phyloP scores from a whole-genome alignment of 2,329 filamentous ascomycete genomes.

The Knufia fluminis region DNA sequence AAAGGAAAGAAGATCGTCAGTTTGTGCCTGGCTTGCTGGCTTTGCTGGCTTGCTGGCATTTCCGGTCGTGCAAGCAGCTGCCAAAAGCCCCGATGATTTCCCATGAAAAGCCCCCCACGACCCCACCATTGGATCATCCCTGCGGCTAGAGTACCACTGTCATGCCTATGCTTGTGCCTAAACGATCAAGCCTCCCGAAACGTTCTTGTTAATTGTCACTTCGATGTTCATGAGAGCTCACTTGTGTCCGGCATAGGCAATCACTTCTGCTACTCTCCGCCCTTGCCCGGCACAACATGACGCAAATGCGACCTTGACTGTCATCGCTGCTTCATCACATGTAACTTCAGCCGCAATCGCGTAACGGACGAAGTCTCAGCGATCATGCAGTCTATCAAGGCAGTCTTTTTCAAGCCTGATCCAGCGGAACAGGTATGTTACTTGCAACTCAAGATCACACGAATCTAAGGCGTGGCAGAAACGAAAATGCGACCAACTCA shows the following conservation, averaged over 20 bases:
- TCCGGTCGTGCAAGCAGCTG: no score
- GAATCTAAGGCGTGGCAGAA: conserved; percentile 47
- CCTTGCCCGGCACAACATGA: neutral
- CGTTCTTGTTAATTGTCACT: neutral
- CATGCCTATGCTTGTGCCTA: neutral
- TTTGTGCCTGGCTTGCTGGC: neutral
- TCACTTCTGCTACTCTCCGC: neutral
- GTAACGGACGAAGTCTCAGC: neutral
- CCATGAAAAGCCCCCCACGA: neutral
- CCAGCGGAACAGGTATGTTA: conserved; percentile 75
- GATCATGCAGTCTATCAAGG: conserved; percentile 74
- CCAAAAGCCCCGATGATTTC: neutral
- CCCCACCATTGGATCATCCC: neutral
- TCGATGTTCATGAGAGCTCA: neutral
- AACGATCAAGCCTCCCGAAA: neutral
- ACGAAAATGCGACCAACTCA: conserved; percentile 86
- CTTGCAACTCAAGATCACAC: conserved; percentile 4
- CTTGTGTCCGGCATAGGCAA: neutral
- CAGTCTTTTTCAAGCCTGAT: conserved; percentile 84
- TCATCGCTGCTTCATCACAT: neutral
- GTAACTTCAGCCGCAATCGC: neutral
- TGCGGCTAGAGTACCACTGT: neutral
- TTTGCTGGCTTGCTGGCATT: neutral
- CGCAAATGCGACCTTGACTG: neutral
- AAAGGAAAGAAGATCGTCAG: conserved; percentile 23